Evolutionary conservation across 148 eudicot genomes (phyloP), one percentile per base, ranked within the genome.

Genomic region (Pharnaceum exiguum): DNA sequence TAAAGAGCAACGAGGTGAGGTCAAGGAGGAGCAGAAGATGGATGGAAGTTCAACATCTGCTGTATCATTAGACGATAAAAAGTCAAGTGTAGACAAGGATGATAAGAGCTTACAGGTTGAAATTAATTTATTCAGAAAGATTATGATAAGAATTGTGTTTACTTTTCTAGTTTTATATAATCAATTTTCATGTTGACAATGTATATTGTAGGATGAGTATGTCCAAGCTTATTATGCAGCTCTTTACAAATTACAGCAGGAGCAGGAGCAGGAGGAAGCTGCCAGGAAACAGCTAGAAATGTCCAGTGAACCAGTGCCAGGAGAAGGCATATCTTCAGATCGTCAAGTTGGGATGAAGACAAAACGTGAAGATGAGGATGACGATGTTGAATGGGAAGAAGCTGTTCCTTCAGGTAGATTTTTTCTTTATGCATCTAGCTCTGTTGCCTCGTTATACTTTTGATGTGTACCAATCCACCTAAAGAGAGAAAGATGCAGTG

Each of bases 151-250:
- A 19, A 46, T 36, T n/a, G 15, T 32, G 36, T 38, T 12, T 10
- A 15, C 11, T 10, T 7, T 22, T 46, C 36, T 29, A 17, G 15
- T 44, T n/a, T n/a, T n/a, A n/a, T n/a, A n/a, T n/a, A n/a, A n/a
- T n/a, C n/a, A 10, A 26, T 27, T 10, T 15, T 45, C 46, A 18
- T 29, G 21, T 17, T 51, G 38, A 23, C 5, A 3, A 26, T 24
- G 19, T 46, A 13, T 48, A 0, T 62, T 79, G 68, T 42, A 93
- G 95, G 85, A 71, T 63, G 99, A 89, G 68, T 89, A 83, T 77
- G 32, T 75, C 5, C 83, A 84, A 71, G 99, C 99, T 30, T 94
- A 89, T 74, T 94, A 89, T 70, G 95, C 86, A 31, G 96, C 99
- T 73, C 28, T 89, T 18, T 67, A 71, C 45, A 76, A 80, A 72